Base-by-base conservation (phyloP, 2,329 filamentous ascomycete species). In the Venturia oleaginea region DNA sequence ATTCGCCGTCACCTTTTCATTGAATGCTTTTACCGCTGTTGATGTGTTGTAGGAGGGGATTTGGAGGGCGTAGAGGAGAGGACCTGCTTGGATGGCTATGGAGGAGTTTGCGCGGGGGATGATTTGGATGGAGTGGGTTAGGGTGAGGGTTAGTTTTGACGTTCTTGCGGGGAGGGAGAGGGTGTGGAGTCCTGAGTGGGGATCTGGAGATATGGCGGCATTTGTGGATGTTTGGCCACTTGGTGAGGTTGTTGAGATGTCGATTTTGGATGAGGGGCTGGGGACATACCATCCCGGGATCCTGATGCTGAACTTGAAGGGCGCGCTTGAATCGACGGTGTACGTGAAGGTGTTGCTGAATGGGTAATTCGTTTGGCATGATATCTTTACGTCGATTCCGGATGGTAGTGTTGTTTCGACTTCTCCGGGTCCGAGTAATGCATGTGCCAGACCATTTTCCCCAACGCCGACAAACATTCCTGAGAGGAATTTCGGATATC, bases 401-500 rank as follows among this genome's bases (percentile, higher is more conserved):
- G 66, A 67, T 11, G 40, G 22, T 8, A 81, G 70, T 5, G 69
- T 73, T 3, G 79, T 78, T 3, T 70, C 72, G 7, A 80, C 76
- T 0, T 69, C 73, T 3, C 74, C 76, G 1, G 83, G 82, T 8
- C 77, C 73, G 3, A 85, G 77, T 1, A 85, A 71, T 0, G 76
- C 76, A 69, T 85, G 82, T 0, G 76, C 79, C 17, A 85, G 68
- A 2, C 79, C 79, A n/a, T 74, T 72, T 2, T 73, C 68, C 3
- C 77, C 79, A 3, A 76, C 70, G 11, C 68, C 69, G 6, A 80
- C 76, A 72, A 77, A 85, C 65, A 77, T 78, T 64, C 77, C 75
- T 11, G 80, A 76, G 0, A 82, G 69, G 64, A 82, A 84, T 67
- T 85, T 85, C 0, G 83, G 82, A 66, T 80, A 83, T 10, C 80